Base-by-base conservation (phyloP, 768 basidiomycete species). In the Phanerochaete carnosa region DNA sequence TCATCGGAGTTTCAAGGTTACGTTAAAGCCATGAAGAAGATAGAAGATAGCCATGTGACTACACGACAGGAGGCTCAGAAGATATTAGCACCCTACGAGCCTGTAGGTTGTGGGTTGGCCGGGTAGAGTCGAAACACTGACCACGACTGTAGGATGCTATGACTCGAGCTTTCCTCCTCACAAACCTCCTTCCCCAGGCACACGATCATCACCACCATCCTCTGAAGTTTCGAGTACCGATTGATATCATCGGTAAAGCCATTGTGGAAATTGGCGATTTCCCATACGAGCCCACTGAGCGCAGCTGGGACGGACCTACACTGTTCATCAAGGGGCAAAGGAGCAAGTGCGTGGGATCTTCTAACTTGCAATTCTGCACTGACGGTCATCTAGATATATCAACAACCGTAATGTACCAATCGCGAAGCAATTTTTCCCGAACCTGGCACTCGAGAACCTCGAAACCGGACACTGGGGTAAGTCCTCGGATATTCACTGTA, bases 391-490 rank as follows among this genome's bases (percentile, higher is more conserved):
- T 59, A 89, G 89, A 55, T 94, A 89, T 73, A 85, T 95, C 69
- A 94, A 93, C 64, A 74, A 79, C 26, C 78, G 83, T 57, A 93
- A 95, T 68, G 73, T 86, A 7, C 83, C 84, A 0, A 64, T 81
- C 6, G 81, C 87, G 43, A 70, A 82, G 61, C 69, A 78, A 29
- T 92, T 92, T 72, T 97, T 96, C 75, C 94, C 94, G 0, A 75
- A 79, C 37, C 82, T 84, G 77, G 69, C 65, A 11, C 66, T 95
- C 9, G 82, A 86, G 67, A 79, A 73, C 26, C 73, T 96, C 28
- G 87, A 93, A 60, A 77, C 94, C 0, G 86, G 88, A 0, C 95
- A 98, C 72, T 98, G 95, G 95, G 89, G 91, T 92, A 69, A 63
- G 85, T 59, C 53, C 28, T 54, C 29, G 3, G 15, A 15, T 47